Conservation (phyloP, 179 eudicot species). For the Camellia oleifera region DNA sequence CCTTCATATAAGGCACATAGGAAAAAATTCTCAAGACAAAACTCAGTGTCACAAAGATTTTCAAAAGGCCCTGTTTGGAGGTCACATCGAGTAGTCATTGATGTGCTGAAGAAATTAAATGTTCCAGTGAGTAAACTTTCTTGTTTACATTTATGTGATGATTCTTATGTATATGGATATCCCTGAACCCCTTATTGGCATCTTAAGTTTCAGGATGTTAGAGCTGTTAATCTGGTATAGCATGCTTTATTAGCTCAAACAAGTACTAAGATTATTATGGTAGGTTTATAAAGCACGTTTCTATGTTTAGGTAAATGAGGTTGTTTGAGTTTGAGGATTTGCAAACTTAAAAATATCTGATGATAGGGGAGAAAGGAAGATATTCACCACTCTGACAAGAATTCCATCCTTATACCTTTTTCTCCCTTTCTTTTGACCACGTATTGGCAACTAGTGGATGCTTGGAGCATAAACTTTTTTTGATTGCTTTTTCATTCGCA, state of each 20-base stretch:
- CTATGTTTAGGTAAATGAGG: neutral
- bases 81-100: constrained; percentile 48
- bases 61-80: constrained; percentile 37
- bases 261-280: neutral
- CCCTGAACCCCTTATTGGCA: neutral
- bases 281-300: neutral
- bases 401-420: neutral
- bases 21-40: constrained; percentile 39
- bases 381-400: neutral
- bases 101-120: constrained; percentile 55
- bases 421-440: neutral
- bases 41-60: constrained; percentile 28
- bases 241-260: neutral
- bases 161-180: neutral
- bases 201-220: neutral
- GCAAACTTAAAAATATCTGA: neutral
- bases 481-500: neutral
- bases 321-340: neutral
- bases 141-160: neutral
- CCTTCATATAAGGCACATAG: constrained; percentile 91
- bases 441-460: neutral
- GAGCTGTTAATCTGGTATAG: constrained; percentile 2
- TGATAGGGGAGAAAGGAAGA: neutral
- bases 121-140: constrained; percentile 59
- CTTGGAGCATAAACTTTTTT: neutral